Percentiles rank a stretch among this genome's conserved stretches.
Evolutionary conservation across 2,329 filamentous ascomycete species (phyloP).

Genomic region (Lithohypha guttulata): DNA sequence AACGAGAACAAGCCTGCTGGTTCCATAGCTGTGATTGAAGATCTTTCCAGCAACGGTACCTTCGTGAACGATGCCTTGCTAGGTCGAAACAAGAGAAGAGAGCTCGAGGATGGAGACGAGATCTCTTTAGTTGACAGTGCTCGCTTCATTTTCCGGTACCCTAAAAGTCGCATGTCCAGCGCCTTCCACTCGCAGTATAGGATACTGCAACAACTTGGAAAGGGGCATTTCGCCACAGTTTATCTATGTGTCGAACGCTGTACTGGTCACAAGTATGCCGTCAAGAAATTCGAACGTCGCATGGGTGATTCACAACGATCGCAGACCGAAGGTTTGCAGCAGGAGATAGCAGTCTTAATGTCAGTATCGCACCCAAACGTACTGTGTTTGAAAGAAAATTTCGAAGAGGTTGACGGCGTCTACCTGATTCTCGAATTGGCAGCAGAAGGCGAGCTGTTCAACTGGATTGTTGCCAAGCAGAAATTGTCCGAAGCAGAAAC

Average conservation of each 20-base stretch:
- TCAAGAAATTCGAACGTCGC: slow-evolving; percentile 88
- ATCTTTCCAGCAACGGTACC: slow-evolving; percentile 90
- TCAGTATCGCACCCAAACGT: slow-evolving; percentile 91
- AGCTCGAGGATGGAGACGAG: slow-evolving; percentile 82
- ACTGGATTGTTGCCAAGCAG: slow-evolving; percentile 81
- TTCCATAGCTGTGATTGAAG: slow-evolving; percentile 66
- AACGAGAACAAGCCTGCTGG: slow-evolving; percentile 48
- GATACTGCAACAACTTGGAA: slow-evolving; percentile 73
- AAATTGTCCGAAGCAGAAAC: slow-evolving; percentile 77
- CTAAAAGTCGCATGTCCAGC: slow-evolving; percentile 59
- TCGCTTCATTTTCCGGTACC: slow-evolving; percentile 86
- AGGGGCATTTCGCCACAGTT: slow-evolving; percentile 90
- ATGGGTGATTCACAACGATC: slow-evolving; percentile 71
- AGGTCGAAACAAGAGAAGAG: slow-evolving; percentile 81
- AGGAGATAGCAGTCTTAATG: slow-evolving; percentile 95
- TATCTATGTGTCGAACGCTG: slow-evolving; percentile 81
- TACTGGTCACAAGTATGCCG: slow-evolving; percentile 72
- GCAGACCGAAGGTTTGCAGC: slow-evolving; percentile 76
- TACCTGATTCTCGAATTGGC: slow-evolving; percentile 88
- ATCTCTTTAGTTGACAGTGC: slow-evolving; percentile 76
- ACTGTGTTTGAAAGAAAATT: slow-evolving; percentile 87
- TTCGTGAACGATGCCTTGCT: slow-evolving; percentile 89
- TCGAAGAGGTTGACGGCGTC: slow-evolving; percentile 80
- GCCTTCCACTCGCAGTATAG: slow-evolving; percentile 80
- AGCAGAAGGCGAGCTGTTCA: slow-evolving; percentile 88